Evolutionary conservation across 768 basidiomycete genomes (phyloP).

Genomic region (Omphalotus guepiniiformis): DNA sequence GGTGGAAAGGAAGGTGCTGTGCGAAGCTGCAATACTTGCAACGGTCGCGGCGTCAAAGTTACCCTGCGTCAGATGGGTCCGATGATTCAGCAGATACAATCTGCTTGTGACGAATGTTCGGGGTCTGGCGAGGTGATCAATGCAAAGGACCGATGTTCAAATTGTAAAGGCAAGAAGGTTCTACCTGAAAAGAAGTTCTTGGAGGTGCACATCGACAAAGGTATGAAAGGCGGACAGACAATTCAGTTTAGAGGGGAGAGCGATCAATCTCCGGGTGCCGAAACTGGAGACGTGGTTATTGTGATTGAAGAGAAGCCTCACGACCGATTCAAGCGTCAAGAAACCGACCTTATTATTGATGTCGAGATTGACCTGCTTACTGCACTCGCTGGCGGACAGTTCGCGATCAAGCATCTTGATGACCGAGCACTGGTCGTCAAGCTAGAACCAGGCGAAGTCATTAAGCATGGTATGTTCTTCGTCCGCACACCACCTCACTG

Average conservation of each 20-base stretch:
- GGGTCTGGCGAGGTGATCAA: conserved; percentile 97
- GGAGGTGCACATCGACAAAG: conserved; percentile 98
- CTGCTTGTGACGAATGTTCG: conserved; percentile 87
- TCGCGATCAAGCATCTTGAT: conserved; percentile 89
- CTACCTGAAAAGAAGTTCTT: conserved; percentile 92
- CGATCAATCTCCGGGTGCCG: conserved; percentile 84
- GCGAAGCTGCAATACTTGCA: conserved; percentile 69
- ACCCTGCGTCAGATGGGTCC: conserved; percentile 97
- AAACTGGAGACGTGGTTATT: conserved; percentile 93
- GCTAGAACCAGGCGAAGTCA: conserved; percentile 83
- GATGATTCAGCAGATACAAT: conserved; percentile 99
- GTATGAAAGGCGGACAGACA: conserved; percentile 92
- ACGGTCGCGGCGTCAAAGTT: conserved; percentile 86
- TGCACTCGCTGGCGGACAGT: conserved; percentile 88
- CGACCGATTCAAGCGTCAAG: conserved; percentile 82
- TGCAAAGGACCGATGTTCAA: conserved; percentile 84
- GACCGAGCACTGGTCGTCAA: conserved; percentile 83
- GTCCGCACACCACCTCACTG: conserved; percentile 1
- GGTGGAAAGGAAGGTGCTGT: conserved; percentile 98
- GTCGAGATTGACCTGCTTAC: conserved; percentile 92
- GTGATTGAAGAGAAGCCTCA: conserved; percentile 92
- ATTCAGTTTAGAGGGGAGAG: conserved; percentile 88
- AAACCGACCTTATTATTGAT: conserved; percentile 81
- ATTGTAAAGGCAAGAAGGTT: conserved; percentile 95
- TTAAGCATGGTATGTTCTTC: conserved; percentile 77